These are phyloP conservation scores for Dryas alaskensis DNA, from an alignment of 306 rosid species.

Conservation along the genomic window DNA sequence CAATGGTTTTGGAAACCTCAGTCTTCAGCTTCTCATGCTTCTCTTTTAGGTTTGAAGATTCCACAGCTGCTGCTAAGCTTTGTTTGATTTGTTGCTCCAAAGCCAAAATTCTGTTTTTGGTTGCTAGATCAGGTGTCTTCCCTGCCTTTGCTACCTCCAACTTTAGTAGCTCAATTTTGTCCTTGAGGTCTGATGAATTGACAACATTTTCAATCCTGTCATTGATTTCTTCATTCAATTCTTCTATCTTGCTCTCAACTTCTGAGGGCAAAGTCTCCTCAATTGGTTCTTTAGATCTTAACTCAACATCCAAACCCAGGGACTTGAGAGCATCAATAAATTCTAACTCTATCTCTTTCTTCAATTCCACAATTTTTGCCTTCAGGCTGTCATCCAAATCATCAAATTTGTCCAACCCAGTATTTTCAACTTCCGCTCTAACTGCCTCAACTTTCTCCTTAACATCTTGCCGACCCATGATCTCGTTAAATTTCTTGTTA, in stretches of 20 bases:
- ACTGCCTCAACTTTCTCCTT: conserved; percentile 54
- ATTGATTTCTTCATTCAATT: conserved; percentile 47
- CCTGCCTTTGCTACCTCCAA: conserved; percentile 67
- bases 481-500: conserved; percentile 39
- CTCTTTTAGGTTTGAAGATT: conserved; percentile 55
- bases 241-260: conserved; percentile 41
- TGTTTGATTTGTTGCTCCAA: conserved; percentile 64
- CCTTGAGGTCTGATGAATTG: conserved; percentile 56
- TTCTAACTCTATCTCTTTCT: conserved; percentile 56
- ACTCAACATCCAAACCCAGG: conserved; percentile 51
- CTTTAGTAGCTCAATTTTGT: conserved; percentile 62
- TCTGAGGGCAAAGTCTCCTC: conserved; percentile 36
- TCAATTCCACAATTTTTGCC: conserved; percentile 48
- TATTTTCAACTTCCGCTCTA: conserved; percentile 54
- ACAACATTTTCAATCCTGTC: conserved; percentile 46
- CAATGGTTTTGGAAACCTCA: conserved; percentile 39
- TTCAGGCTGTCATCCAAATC: conserved; percentile 60
- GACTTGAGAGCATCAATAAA: conserved; percentile 55
- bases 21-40: conserved; percentile 57
- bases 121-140: conserved; percentile 47
- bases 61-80: conserved; percentile 57
- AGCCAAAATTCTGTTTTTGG: conserved; percentile 58
- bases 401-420: conserved; percentile 37
- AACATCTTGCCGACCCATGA: conserved; percentile 46
- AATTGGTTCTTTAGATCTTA: conserved; percentile 30